These are phyloP conservation scores for Chiua virens DNA, from an alignment of 768 basidiomycete genomes.

Conservation along the genomic window DNA sequence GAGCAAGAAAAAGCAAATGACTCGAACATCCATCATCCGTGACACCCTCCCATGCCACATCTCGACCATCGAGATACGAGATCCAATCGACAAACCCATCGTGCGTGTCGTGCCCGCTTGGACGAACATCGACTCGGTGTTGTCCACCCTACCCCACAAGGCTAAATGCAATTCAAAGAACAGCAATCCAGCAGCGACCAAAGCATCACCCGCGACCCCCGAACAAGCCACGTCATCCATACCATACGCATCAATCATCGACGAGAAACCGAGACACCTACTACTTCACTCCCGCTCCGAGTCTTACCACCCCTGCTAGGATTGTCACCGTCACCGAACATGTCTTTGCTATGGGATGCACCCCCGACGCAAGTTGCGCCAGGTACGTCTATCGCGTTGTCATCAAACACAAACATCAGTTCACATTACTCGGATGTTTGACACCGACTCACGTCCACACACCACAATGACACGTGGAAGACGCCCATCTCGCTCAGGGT, in stretches of 20 bases:
- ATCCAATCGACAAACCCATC: too few species aligned
- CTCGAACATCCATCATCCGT: too few species aligned
- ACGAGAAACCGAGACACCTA: conserved; percentile 16
- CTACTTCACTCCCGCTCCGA: conserved; percentile 32
- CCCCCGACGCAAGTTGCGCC: conserved; percentile 42
- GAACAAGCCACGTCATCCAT: too few species aligned
- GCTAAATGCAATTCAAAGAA: neutral
- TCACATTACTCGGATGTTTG: too few species aligned
- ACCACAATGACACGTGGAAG: conserved; percentile 48
- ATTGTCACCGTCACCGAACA: conserved; percentile 30
- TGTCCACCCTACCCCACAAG: too few species aligned
- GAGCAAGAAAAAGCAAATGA: too few species aligned
- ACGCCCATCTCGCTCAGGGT: conserved; percentile 41
- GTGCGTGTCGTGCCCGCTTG: too few species aligned
- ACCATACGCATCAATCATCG: neutral
- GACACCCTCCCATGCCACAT: too few species aligned
- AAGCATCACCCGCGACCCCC: too few species aligned
- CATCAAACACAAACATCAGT: too few species aligned
- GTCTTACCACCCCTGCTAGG: conserved; percentile 24
- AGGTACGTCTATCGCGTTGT: conserved; percentile 36
- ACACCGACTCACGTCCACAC: conserved; percentile 36
- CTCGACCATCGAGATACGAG: too few species aligned
- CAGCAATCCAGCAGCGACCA: neutral
- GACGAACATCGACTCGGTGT: neutral
- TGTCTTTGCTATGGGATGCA: conserved; percentile 35